Evolutionary conservation across 116 monocot genomes (phyloP).

Genomic region (Trichopus zeylanicus): DNA sequence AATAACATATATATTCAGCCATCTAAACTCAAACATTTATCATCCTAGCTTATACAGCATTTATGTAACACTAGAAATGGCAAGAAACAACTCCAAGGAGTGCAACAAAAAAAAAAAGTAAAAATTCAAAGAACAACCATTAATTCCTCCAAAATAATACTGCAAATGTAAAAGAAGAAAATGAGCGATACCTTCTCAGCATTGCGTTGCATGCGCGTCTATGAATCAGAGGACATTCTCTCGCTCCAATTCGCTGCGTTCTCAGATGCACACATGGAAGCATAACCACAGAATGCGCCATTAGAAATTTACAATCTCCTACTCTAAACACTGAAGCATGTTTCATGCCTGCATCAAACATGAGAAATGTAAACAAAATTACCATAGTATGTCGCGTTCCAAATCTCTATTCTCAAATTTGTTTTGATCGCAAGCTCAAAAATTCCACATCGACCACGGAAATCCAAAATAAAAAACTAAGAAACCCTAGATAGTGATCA

Average conservation of each 20-base stretch:
- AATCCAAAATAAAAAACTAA: too few species aligned
- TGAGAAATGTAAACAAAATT: too few species aligned
- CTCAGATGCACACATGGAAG: constrained; percentile 10
- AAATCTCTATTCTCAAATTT: too few species aligned
- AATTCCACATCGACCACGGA: too few species aligned
- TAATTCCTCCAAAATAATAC: background rate
- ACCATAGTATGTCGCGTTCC: too few species aligned
- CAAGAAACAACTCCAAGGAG: background rate
- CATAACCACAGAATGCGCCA: constrained; percentile 32
- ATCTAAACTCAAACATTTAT: background rate
- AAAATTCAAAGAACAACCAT: background rate
- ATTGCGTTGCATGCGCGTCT: background rate
- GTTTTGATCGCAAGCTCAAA: too few species aligned
- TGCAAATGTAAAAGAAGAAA: background rate
- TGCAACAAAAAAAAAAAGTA: background rate
- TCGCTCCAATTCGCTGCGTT: constrained; percentile 1
- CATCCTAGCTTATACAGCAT: background rate
- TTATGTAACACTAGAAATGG: background rate
- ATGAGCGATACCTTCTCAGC: constrained; percentile 7
- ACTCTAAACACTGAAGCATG: background rate
- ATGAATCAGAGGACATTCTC: background rate
- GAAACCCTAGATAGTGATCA: too few species aligned
- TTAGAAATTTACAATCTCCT: background rate
- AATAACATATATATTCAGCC: background rate
- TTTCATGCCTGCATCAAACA: background rate